These are phyloP conservation scores for Aspergillus baeticus DNA, from an alignment of 495 filamentous ascomycete species.

Conservation along the genomic window DNA sequence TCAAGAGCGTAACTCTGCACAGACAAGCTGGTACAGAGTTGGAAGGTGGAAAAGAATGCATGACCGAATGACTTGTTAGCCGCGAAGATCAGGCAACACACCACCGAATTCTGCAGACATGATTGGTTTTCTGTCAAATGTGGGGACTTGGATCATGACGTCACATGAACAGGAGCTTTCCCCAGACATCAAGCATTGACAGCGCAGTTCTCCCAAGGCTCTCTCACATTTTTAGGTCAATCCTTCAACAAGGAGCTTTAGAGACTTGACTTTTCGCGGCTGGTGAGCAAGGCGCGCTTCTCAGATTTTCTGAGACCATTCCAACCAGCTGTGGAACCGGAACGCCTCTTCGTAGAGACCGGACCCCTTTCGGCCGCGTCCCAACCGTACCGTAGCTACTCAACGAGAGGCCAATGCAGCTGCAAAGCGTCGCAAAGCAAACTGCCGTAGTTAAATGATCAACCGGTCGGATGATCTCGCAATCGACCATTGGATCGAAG, in stretches of 20 bases:
- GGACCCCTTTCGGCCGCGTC: not conserved
- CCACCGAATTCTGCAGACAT: not conserved
- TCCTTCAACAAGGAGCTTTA: too few species aligned
- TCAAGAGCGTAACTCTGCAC: too few species aligned
- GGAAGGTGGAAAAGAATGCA: too few species aligned
- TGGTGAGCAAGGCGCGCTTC: too few species aligned
- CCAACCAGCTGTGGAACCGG: not conserved
- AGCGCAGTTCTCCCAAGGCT: too few species aligned
- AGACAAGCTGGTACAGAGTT: too few species aligned
- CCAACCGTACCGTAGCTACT: not conserved
- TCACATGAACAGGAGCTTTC: conserved; percentile 1
- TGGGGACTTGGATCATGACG: conserved; percentile 3
- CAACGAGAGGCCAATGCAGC: not conserved
- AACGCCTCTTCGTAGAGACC: not conserved
- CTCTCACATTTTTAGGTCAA: too few species aligned
- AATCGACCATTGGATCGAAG: not conserved
- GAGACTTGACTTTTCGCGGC: too few species aligned
- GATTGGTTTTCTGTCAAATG: not conserved
- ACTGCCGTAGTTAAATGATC: not conserved
- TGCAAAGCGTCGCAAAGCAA: not conserved
- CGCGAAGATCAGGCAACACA: too few species aligned
- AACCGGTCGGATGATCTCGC: conserved; percentile 5
- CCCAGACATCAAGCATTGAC: not conserved
- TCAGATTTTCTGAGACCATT: too few species aligned
- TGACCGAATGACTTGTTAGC: too few species aligned